Conservation (phyloP, 2,329 filamentous ascomycete species). For the Chaetomiaceae sp. region DNA sequence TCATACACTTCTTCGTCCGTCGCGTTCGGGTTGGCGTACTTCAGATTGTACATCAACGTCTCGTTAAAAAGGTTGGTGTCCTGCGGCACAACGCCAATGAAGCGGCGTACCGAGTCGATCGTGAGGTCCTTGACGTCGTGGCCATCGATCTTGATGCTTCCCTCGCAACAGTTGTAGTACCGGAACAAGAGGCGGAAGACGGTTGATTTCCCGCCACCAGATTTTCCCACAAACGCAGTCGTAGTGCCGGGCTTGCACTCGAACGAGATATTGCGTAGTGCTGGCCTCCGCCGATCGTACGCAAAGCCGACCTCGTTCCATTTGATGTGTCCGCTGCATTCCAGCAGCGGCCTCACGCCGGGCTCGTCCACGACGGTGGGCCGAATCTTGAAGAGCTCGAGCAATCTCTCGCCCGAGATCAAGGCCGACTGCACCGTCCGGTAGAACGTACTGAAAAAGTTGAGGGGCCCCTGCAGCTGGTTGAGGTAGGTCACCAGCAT, state of each 20-base stretch:
- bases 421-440: constrained; percentile 91
- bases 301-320: constrained; percentile 89
- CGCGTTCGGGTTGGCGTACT: constrained; percentile 44
- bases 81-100: constrained; percentile 94
- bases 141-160: constrained; percentile 78
- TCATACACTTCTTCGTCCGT: constrained; percentile 44
- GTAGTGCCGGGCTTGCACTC: constrained; percentile 84
- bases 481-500: constrained; percentile 69
- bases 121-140: constrained; percentile 78
- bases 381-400: constrained; percentile 94
- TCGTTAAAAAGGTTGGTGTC: constrained; percentile 69
- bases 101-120: constrained; percentile 84
- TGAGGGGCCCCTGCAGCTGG: constrained; percentile 73
- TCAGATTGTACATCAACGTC: constrained; percentile 49
- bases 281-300: constrained; percentile 81
- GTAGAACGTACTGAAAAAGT: constrained; percentile 93
- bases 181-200: constrained; percentile 93
- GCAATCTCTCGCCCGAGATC: constrained; percentile 92
- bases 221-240: constrained; percentile 93
- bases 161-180: constrained; percentile 82
- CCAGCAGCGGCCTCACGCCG: constrained; percentile 53
- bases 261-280: constrained; percentile 77
- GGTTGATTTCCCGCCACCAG: constrained; percentile 93
- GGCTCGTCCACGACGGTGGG: constrained; percentile 81
- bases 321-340: constrained; percentile 72